These are phyloP conservation scores for Marasmius oreades DNA, from an alignment of 1,284 basidiomycete species.

Conservation along the genomic window DNA sequence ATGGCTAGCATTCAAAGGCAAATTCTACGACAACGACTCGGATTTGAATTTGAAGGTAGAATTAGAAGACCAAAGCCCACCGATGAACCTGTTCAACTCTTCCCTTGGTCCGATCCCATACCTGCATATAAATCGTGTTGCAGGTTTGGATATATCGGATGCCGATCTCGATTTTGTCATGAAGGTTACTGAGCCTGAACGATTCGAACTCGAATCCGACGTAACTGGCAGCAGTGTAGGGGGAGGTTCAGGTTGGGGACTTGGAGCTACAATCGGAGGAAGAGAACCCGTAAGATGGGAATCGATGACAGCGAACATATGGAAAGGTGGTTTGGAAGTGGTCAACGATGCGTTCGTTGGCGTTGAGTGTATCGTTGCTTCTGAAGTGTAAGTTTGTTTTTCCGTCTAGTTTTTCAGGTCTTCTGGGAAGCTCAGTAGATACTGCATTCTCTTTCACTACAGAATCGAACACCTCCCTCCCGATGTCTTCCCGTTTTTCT, in stretches of 20 bases:
- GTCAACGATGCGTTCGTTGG: conserved; percentile 74
- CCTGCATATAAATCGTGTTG: conserved; percentile 56
- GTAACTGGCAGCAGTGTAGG: background rate
- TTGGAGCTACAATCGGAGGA: background rate
- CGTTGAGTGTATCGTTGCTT: conserved; percentile 81
- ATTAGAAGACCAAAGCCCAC: conserved; percentile 7
- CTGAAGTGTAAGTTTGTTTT: conserved; percentile 68
- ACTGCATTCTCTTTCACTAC: too few species aligned
- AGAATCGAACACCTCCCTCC: conserved; percentile 88
- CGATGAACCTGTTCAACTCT: conserved; percentile 17
- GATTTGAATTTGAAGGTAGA: conserved; percentile 29
- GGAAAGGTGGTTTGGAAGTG: conserved; percentile 78
- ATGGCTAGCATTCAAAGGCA: conserved; percentile 45
- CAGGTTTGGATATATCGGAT: conserved; percentile 64
- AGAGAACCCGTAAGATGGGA: conserved; percentile 64
- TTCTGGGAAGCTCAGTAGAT: too few species aligned
- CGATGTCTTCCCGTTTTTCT: conserved; percentile 69
- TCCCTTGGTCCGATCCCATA: conserved; percentile 44
- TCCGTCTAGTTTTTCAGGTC: background rate
- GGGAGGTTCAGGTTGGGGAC: background rate
- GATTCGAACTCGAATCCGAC: conserved; percentile 11
- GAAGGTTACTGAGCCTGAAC: conserved; percentile 32
- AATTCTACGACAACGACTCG: conserved; percentile 5
- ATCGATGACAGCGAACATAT: conserved; percentile 67
- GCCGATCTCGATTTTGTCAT: conserved; percentile 51